Conservation (phyloP, 768 basidiomycete species). For the Trametes cubensis region DNA sequence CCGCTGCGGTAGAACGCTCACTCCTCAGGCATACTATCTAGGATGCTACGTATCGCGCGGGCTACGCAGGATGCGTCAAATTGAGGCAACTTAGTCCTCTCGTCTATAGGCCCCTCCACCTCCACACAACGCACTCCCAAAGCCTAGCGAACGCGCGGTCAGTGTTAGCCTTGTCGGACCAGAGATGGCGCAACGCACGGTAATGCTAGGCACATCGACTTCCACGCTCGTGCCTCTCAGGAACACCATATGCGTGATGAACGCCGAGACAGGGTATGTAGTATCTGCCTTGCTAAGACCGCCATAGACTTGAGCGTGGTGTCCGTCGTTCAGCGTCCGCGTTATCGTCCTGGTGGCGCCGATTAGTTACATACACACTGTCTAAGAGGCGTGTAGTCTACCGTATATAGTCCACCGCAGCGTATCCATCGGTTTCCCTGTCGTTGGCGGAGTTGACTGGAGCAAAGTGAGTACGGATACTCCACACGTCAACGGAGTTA, state of each 20-base stretch:
- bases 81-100: conserved; percentile 34
- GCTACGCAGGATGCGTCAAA: conserved; percentile 53
- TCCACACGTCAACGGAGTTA: neutral
- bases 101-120: conserved; percentile 39
- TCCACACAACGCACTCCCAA: conserved; percentile 66
- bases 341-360: conserved; percentile 57
- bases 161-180: neutral
- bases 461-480: neutral
- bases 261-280: conserved; percentile 74
- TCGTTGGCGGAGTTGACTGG: conserved; percentile 89
- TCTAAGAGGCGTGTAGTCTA: conserved; percentile 36
- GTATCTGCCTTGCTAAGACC: conserved; percentile 63
- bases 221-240: conserved; percentile 62
- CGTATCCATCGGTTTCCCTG: conserved; percentile 86
- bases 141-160: conserved; percentile 37
- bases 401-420: conserved; percentile 82
- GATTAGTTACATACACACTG: conserved; percentile 8
- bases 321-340: conserved; percentile 65
- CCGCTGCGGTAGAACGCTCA: neutral
- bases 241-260: conserved; percentile 85
- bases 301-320: conserved; percentile 49
- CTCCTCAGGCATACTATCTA: conserved; percentile 18
- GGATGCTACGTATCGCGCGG: conserved; percentile 43
- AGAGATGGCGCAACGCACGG: conserved; percentile 47
- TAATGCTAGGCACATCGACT: conserved; percentile 63